Percentiles rank a stretch among this genome's conserved stretches.
Evolutionary conservation across 371 early-diverging fungal species (phyloP).

Genomic region (Mortierella sp.): DNA sequence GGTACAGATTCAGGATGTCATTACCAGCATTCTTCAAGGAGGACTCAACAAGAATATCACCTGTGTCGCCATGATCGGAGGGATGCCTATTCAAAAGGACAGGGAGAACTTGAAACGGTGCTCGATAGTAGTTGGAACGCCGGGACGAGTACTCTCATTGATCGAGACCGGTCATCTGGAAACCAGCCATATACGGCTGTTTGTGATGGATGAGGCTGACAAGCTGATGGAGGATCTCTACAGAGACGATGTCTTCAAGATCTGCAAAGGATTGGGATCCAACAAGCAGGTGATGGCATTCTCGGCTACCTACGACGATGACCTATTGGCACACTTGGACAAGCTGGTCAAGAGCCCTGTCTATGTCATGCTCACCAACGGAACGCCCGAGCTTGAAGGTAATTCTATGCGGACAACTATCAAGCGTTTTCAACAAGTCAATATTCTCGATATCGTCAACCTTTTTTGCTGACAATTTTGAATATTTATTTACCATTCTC

Average conservation of each 20-base stretch:
- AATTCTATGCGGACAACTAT: constrained; percentile 13
- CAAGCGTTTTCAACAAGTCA: neutral
- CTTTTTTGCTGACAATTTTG: neutral
- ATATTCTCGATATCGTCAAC: neutral
- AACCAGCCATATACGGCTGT: constrained; percentile 78
- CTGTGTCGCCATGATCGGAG: constrained; percentile 92
- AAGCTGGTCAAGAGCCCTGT: constrained; percentile 65
- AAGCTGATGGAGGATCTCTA: constrained; percentile 81
- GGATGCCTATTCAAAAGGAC: constrained; percentile 81
- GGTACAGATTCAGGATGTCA: constrained; percentile 87
- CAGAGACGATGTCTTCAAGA: constrained; percentile 40
- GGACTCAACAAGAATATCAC: constrained; percentile 68
- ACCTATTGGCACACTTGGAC: constrained; percentile 59
- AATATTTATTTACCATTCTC: neutral
- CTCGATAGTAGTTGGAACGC: constrained; percentile 93
- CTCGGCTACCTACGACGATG: constrained; percentile 75
- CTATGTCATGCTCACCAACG: constrained; percentile 70
- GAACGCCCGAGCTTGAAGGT: constrained; percentile 71
- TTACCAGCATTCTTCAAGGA: constrained; percentile 69
- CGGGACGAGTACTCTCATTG: constrained; percentile 89
- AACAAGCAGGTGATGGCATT: constrained; percentile 73
- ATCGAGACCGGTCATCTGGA: constrained; percentile 75
- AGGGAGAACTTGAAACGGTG: constrained; percentile 74
- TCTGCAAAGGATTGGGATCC: constrained; percentile 34
- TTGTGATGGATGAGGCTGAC: constrained; percentile 97